A percentile compares a stretch with the other conserved stretches of the same genome.
phyloP scores from a whole-genome alignment of 2,329 filamentous ascomycete genomes.

The Aspergillus floridensis region DNA sequence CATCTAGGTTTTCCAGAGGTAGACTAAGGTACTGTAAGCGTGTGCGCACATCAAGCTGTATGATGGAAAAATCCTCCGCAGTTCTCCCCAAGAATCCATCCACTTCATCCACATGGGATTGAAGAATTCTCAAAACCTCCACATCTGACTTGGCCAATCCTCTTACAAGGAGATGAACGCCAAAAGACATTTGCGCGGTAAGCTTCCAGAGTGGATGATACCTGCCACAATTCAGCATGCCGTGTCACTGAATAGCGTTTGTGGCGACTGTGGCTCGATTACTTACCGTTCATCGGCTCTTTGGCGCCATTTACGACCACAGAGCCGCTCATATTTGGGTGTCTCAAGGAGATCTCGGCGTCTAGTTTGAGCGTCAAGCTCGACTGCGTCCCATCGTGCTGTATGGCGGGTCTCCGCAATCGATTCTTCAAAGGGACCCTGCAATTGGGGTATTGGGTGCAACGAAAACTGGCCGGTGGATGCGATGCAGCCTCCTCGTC shows the following conservation, averaged over 20 bases:
- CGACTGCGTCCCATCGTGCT: constrained; percentile 25
- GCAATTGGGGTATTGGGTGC: constrained; percentile 44
- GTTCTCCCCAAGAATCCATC: constrained; percentile 86
- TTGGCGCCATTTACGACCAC: constrained; percentile 73
- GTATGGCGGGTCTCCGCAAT: constrained; percentile 38
- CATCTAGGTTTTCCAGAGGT: constrained; percentile 75
- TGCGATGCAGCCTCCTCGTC: background rate
- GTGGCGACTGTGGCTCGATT: background rate
- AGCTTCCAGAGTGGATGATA: constrained; percentile 89
- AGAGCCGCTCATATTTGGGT: constrained; percentile 66
- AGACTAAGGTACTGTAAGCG: constrained; percentile 77
- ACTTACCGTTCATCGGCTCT: constrained; percentile 60
- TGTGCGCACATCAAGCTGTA: constrained; percentile 73
- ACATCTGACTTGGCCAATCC: constrained; percentile 83
- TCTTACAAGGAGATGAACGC: constrained; percentile 81
- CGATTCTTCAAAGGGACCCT: constrained; percentile 48
- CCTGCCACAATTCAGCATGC: constrained; percentile 35
- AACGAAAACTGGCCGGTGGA: constrained; percentile 25
- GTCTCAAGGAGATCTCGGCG: constrained; percentile 67
- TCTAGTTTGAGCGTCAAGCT: constrained; percentile 47
- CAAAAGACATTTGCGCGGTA: constrained; percentile 88
- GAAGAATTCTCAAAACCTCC: constrained; percentile 84
- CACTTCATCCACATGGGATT: constrained; percentile 89
- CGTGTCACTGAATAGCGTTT: background rate
- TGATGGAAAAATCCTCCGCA: constrained; percentile 78